These are phyloP conservation scores for Ganoderma sp. DNA, from an alignment of 1,284 basidiomycete genomes.

Conservation along the genomic window DNA sequence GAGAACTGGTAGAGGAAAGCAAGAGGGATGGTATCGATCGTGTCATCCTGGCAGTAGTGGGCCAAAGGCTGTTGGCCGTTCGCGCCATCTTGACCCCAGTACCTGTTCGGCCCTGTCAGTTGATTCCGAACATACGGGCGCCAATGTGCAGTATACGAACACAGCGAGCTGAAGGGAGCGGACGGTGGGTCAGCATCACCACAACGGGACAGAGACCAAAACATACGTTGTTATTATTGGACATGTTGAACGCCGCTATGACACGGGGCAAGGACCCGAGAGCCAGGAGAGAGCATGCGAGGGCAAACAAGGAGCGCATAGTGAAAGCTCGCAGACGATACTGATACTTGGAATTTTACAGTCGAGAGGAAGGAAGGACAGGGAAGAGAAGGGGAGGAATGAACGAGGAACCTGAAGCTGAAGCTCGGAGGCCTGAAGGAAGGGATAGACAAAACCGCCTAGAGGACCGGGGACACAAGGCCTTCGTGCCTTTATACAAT, in stretches of 20 bases:
- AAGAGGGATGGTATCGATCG: constrained; percentile 58
- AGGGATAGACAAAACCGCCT: neutral
- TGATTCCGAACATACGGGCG: neutral
- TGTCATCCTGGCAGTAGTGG: constrained; percentile 55
- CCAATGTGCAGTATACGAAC: constrained; percentile 23
- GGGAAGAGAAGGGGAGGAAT: neutral
- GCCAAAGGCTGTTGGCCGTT: constrained; percentile 53
- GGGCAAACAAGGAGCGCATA: constrained; percentile 25
- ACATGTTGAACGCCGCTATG: constrained; percentile 36
- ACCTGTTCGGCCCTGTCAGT: constrained; percentile 28
- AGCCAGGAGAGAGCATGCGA: constrained; percentile 30
- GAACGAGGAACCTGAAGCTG: constrained; percentile 5
- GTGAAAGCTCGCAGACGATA: constrained; percentile 21
- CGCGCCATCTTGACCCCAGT: constrained; percentile 56
- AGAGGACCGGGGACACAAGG: neutral
- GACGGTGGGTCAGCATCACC: constrained; percentile 13
- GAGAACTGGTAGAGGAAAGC: constrained; percentile 64
- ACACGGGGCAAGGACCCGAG: constrained; percentile 32
- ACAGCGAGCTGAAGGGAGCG: constrained; percentile 33
- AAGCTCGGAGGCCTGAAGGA: neutral
- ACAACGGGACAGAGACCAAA: neutral
- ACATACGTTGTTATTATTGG: constrained; percentile 42
- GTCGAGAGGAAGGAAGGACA: constrained; percentile 7
- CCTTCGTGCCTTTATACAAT: constrained; percentile 1
- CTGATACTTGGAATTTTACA: constrained; percentile 8